Base-by-base conservation (phyloP, 345 rosid genomes). In the Linum tenue region DNA sequence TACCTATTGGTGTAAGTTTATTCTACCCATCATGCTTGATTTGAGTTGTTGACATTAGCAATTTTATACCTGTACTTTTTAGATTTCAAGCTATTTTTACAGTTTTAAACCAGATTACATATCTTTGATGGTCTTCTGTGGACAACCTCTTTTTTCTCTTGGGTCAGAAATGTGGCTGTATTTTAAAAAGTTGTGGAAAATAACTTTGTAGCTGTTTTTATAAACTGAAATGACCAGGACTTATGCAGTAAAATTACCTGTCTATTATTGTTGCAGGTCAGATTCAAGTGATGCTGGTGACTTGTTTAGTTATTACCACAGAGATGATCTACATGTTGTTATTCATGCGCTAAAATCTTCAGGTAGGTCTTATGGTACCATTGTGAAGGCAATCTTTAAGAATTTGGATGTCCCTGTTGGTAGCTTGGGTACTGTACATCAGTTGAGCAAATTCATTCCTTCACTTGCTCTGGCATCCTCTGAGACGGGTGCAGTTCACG, bases 1-100 rank as follows among this genome's bases (percentile, higher is more conserved):
- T 94, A 84, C 78, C 79, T 94, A 61, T 80, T 90, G 80, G 96
- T 94, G 99, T 94, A 94, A 88, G 99, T 90, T 73, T 70, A 41
- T 70, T 72, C 50, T 16, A 37, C 42, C 50, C 55, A 37, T 64
- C 39, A 11, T 60, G 17, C 55, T 59, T 36, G 35, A 36, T 3
- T 67, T 22, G 62, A 43, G 31, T 15, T 58, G 53, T 10, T 5
- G 51, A 17, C 6, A 2, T 44, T 8, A 31, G 42, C 7, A 60
- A 37, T 40, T 36, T 48, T 40, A 15, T 38, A 48, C 9, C 50
- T 43, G 6, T 5, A 43, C 50, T 43, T 43, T 4, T 43, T 43
- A 43, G 31, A 22, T 43, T 1, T 43, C 50, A 7, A 43, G 50
- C 50, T 43, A 43, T 43, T 43, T 7, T 43, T 1, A 5, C 6